Percentiles rank a stretch among this genome's conserved stretches.
Evolutionary conservation across 352 stramenopile genomes (phyloP).

Genomic region (Phytophthora tubulina): DNA sequence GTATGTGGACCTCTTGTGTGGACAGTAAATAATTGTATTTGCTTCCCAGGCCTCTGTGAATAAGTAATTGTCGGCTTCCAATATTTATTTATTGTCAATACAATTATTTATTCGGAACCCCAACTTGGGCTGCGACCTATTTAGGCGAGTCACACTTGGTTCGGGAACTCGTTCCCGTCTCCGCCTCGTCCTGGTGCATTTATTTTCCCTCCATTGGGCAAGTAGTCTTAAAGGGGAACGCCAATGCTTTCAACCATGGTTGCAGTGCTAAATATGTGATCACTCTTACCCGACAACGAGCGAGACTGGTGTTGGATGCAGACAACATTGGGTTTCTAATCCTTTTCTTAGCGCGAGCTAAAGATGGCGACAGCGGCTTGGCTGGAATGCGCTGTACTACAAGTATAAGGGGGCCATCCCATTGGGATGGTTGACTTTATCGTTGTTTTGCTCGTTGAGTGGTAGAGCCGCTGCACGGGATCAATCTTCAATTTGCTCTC

Average conservation of each 20-base stretch:
- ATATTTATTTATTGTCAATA: too few relatives aligned
- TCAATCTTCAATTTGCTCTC: conserved; percentile 44
- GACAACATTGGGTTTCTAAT: conserved; percentile 18
- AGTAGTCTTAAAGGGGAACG: too few relatives aligned
- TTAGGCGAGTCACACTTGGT: conserved; percentile 8
- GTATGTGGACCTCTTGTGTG: too few relatives aligned
- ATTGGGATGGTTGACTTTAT: conserved; percentile 3
- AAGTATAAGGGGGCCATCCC: not conserved
- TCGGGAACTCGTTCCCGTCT: not conserved
- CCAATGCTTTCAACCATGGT: not conserved
- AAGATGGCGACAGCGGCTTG: conserved; percentile 20
- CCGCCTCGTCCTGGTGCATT: conserved; percentile 9
- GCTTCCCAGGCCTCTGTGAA: too few relatives aligned
- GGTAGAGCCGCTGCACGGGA: conserved; percentile 18
- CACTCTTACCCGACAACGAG: conserved; percentile 23
- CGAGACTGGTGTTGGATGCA: conserved; percentile 8
- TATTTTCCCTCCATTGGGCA: not conserved
- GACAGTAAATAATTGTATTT: too few relatives aligned
- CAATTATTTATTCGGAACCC: too few relatives aligned
- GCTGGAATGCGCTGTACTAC: not conserved
- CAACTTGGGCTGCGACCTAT: conserved; percentile 22
- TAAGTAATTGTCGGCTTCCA: too few relatives aligned
- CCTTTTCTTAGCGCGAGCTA: conserved; percentile 27
- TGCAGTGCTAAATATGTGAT: conserved; percentile 27
- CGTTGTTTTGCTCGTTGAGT: conserved; percentile 25